Evolutionary conservation across 352 stramenopile species (phyloP).

Genomic region (Phytophthora fragariaefolia): DNA sequence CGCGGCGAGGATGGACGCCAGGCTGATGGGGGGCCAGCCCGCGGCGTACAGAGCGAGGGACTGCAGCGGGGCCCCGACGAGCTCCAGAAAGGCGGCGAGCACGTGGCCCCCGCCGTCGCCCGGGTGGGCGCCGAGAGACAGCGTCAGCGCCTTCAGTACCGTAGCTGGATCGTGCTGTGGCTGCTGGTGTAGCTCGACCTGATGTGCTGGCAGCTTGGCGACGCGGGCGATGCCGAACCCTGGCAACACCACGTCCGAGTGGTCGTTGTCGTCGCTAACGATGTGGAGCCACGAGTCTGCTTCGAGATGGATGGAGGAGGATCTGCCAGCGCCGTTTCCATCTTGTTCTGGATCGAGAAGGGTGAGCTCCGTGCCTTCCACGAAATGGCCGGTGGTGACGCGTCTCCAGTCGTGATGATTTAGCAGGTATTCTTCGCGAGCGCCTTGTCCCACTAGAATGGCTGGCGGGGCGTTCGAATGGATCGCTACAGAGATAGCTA

Average conservation of each 20-base stretch:
- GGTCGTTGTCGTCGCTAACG: conserved; percentile 13
- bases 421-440: conserved; percentile 6
- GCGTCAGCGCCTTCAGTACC: conserved; percentile 22
- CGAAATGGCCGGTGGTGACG: conserved; percentile 14
- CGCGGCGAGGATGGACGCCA: conserved; percentile 18
- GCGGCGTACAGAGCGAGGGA: conserved; percentile 29
- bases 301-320: conserved; percentile 18
- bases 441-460: neutral
- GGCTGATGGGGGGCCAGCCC: conserved; percentile 17
- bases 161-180: neutral
- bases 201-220: neutral
- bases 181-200: conserved; percentile 11
- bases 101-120: conserved; percentile 22
- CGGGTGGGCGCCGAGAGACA: conserved; percentile 26
- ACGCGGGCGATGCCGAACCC: conserved; percentile 30
- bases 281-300: conserved; percentile 29
- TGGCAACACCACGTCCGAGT: conserved; percentile 39
- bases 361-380: conserved; percentile 20
- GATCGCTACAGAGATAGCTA: conserved; percentile 26
- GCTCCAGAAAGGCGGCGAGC: conserved; percentile 24
- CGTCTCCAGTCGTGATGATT: conserved; percentile 7
- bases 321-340: neutral
- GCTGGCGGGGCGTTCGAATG: conserved; percentile 27
- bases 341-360: conserved; percentile 7
- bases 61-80: conserved; percentile 23